Base-by-base conservation (phyloP, 768 basidiomycete genomes). In the Tricholoma hemisulphureum region DNA sequence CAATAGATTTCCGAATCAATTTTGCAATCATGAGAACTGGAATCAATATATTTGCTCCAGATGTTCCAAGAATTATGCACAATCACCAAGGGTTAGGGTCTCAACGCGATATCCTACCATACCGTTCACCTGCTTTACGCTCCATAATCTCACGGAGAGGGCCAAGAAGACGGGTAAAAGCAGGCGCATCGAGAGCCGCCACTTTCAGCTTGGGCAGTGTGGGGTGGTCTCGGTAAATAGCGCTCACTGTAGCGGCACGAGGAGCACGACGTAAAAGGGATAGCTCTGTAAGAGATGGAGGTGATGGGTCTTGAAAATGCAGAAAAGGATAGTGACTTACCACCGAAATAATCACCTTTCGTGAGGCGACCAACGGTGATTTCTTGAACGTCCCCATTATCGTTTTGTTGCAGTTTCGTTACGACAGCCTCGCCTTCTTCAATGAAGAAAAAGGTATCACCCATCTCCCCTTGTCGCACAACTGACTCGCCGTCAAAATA, bases 321-420 rank as follows among this genome's bases (percentile, higher is more conserved):
- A 56, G 53, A 51, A 16, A 37, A 23, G 2, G 55, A 59, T 55
- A 52, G 41, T 21, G 2, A 63, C 86, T 70, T 63, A 95, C 95
- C 96, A 75, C 96, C 96, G 75, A 99, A 99, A 79, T 98, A 99
- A 70, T 99, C 95, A 6, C 96, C 96, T 68, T 95, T 93, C 66
- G 79, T 83, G 53, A 93, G 81, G 55, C 77, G 83, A 5, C 89
- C 89, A 10, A 98, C 91, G 13, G 82, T 75, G 50, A 91, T 80
- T 65, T 91, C 87, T 24, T 77, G 80, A 69, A 75, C 69, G 46
- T 83, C 78, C 0, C 83, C 87, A 46, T 83, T 81, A 16, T 83
- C 86, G 35, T 71, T 76, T 57, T 79, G 77, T 57, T 86, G 84
- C 45, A 77, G 76, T 76, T 97, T 95, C 45, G 90, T 89, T 0